phyloP scores from a whole-genome alignment of 495 filamentous ascomycete species.

The Aspergillus nanangensis region DNA sequence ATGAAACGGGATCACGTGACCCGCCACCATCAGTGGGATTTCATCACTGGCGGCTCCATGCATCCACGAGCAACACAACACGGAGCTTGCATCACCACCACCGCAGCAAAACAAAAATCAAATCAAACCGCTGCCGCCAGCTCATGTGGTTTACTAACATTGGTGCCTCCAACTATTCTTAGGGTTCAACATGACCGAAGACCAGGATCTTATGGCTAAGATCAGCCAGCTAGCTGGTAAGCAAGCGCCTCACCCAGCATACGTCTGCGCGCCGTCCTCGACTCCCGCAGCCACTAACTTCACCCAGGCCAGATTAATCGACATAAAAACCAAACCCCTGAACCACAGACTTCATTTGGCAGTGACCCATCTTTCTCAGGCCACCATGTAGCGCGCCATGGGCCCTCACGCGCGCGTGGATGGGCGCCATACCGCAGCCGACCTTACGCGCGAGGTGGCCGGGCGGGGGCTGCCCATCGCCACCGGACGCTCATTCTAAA shows the following conservation, averaged over 20 bases:
- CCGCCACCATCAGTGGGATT: too few relatives aligned
- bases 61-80: too few relatives aligned
- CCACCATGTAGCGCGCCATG: constrained; percentile 36
- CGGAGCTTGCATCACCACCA: neutral
- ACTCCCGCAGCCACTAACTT: constrained; percentile 23
- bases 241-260: too few relatives aligned
- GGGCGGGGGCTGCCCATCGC: constrained; percentile 47
- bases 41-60: too few relatives aligned
- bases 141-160: constrained; percentile 2
- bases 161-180: constrained; percentile 1
- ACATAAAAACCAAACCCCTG: constrained; percentile 61
- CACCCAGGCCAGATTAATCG: constrained; percentile 73
- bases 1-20: too few relatives aligned
- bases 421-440: constrained; percentile 44
- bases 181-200: constrained; percentile 55
- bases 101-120: too few relatives aligned
- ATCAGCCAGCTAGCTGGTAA: constrained; percentile 74
- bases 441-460: constrained; percentile 38
- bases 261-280: too few relatives aligned
- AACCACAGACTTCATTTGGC: constrained; percentile 21
- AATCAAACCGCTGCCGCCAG: neutral
- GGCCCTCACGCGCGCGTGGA: constrained; percentile 35
- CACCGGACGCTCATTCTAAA: constrained; percentile 75
- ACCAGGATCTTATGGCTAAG: constrained; percentile 68
- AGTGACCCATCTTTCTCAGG: constrained; percentile 18